phyloP scores from a whole-genome alignment of 73 alveolate species.

The Urostyla sp. region DNA sequence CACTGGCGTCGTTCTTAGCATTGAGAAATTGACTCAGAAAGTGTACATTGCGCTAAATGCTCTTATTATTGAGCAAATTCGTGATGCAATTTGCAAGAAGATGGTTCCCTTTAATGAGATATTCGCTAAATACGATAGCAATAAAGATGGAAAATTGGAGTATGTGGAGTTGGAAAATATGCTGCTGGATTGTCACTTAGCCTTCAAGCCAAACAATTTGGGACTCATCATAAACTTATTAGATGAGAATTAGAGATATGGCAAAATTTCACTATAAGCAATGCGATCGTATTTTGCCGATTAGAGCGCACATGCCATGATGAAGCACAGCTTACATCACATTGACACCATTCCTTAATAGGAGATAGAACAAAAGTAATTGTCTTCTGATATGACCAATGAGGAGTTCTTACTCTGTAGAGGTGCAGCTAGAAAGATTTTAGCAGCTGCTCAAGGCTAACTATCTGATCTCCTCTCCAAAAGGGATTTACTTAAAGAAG shows the following conservation, averaged over 20 bases:
- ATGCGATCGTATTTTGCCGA: no score
- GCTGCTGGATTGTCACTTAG: slow-evolving; percentile 2
- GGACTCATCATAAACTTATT: neutral
- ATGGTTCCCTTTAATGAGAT: neutral
- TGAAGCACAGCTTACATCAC: no score
- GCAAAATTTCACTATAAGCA: no score
- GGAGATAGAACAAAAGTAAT: no score
- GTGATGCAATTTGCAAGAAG: slow-evolving; percentile 13
- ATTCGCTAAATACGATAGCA: slow-evolving; percentile 34
- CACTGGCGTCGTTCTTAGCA: neutral
- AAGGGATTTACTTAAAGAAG: slow-evolving; percentile 29
- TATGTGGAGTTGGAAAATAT: slow-evolving; percentile 36
- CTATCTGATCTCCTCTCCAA: neutral
- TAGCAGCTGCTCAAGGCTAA: neutral
- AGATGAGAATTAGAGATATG: neutral
- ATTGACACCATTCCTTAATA: no score
- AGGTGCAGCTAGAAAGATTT: slow-evolving; percentile 43
- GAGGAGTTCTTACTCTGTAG: slow-evolving; percentile 15
- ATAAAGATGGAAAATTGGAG: slow-evolving; percentile 30
- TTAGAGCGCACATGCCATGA: no score
- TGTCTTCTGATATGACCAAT: slow-evolving; percentile 3
- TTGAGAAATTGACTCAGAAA: slow-evolving; percentile 7
- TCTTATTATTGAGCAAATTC: slow-evolving; percentile 20
- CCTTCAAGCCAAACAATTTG: slow-evolving; percentile 19
- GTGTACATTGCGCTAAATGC: slow-evolving; percentile 51